Conservation (phyloP, 108 stramenopile species). For the Fistulifera pelliculosa region DNA sequence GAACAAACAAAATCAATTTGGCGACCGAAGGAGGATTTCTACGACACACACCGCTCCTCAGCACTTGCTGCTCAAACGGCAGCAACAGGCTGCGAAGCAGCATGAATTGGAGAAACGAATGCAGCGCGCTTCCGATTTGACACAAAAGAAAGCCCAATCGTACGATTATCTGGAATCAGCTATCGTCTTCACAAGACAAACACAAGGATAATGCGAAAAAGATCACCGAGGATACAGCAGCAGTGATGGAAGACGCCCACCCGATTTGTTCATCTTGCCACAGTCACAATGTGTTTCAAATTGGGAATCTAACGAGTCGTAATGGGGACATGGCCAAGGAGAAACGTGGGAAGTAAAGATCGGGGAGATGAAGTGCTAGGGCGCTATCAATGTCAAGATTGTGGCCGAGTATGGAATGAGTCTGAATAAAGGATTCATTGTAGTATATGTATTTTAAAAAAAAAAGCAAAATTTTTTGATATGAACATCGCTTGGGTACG, state of each 20-base stretch:
- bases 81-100: slow-evolving; percentile 18
- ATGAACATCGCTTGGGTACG: too few relatives aligned
- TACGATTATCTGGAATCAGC: slow-evolving; percentile 60
- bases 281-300: slow-evolving; percentile 33
- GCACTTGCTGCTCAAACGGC: slow-evolving; percentile 22
- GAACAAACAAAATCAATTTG: neutral
- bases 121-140: slow-evolving; percentile 13
- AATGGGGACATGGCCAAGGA: slow-evolving; percentile 56
- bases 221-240: neutral
- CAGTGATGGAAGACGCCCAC: neutral
- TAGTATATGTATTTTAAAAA: too few relatives aligned
- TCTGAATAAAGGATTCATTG: slow-evolving; percentile 30
- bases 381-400: slow-evolving; percentile 48
- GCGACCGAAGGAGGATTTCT: slow-evolving; percentile 52
- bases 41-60: slow-evolving; percentile 39
- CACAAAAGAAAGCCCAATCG: slow-evolving; percentile 5
- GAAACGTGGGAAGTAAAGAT: slow-evolving; percentile 67
- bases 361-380: slow-evolving; percentile 38
- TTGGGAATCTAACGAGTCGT: slow-evolving; percentile 51
- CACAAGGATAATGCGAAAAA: slow-evolving; percentile 2
- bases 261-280: slow-evolving; percentile 44
- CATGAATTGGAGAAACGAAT: slow-evolving; percentile 16
- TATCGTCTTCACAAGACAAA: slow-evolving; percentile 16
- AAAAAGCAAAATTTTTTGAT: too few relatives aligned
- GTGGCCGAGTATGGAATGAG: slow-evolving; percentile 64